phyloP scores from a whole-genome alignment of 371 early-diverging fungal species.

The Saksenaea vasiformis region DNA sequence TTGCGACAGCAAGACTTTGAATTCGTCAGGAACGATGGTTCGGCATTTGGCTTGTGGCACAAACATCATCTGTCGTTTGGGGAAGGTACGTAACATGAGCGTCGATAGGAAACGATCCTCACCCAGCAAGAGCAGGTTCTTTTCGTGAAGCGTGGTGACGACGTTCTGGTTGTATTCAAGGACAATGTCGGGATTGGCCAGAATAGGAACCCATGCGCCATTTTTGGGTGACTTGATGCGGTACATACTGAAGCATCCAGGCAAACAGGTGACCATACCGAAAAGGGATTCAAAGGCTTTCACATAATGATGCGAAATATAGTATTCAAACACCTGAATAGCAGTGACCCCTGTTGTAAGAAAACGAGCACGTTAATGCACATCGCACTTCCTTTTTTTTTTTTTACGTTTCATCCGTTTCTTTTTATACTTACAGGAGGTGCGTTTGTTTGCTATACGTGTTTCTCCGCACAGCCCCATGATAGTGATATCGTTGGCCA shows the following conservation, averaged over 20 bases:
- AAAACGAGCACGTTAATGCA: neutral
- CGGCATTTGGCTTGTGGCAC: slow-evolving; percentile 88
- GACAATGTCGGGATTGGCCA: slow-evolving; percentile 90
- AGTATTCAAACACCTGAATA: slow-evolving; percentile 91
- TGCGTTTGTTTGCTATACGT: slow-evolving; percentile 79
- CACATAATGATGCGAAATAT: slow-evolving; percentile 92
- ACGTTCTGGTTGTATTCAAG: slow-evolving; percentile 88
- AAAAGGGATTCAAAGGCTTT: slow-evolving; percentile 96
- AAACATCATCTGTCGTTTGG: slow-evolving; percentile 91
- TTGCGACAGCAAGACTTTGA: slow-evolving; percentile 79
- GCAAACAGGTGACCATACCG: slow-evolving; percentile 98
- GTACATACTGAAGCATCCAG: slow-evolving; percentile 96
- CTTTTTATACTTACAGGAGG: slow-evolving; percentile 82
- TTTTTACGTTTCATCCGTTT: slow-evolving; percentile 48
- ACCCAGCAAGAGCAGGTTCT: slow-evolving; percentile 92
- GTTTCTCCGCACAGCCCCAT: slow-evolving; percentile 91
- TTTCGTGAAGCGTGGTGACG: slow-evolving; percentile 94
- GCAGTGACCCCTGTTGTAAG: slow-evolving; percentile 43
- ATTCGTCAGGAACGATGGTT: slow-evolving; percentile 83
- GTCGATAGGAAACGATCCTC: slow-evolving; percentile 97
- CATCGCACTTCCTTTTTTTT: slow-evolving; percentile 15
- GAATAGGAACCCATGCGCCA: slow-evolving; percentile 82
- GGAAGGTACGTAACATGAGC: slow-evolving; percentile 91
- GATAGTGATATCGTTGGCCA: slow-evolving; percentile 80
- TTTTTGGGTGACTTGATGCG: slow-evolving; percentile 79